These are phyloP conservation scores for Ganoderma meredithae DNA, from an alignment of 1,284 basidiomycete genomes.

Conservation along the genomic window DNA sequence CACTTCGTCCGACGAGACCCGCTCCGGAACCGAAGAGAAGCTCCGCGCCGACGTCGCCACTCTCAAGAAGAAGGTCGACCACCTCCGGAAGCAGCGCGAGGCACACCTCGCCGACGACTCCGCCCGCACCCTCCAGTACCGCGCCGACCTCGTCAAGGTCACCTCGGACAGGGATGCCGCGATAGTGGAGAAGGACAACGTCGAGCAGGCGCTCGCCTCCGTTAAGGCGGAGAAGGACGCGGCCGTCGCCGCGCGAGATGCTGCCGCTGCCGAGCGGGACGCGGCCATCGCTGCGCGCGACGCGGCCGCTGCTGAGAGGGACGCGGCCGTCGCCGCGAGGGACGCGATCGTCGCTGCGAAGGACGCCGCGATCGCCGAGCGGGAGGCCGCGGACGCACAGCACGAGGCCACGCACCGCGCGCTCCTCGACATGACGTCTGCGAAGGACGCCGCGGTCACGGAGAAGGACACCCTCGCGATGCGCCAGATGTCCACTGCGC, in stretches of 20 bases:
- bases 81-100: conserved; percentile 7
- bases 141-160: conserved; percentile 1
- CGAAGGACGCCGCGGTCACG: not conserved
- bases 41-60: not conserved
- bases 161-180: not conserved
- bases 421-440: not conserved
- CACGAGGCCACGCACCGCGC: not conserved
- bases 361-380: not conserved
- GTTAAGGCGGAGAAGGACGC: not conserved
- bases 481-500: not conserved
- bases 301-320: not conserved
- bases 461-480: not conserved
- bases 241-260: not conserved
- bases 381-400: not conserved
- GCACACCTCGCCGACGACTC: conserved; percentile 4
- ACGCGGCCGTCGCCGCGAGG: not conserved
- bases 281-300: not conserved
- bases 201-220: not conserved
- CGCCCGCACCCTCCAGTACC: not conserved
- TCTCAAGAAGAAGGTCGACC: conserved; percentile 9
- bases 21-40: not conserved
- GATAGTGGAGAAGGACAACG: not conserved
- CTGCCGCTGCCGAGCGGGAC: not conserved
- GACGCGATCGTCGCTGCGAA: not conserved
- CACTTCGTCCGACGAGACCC: not conserved